Evolutionary conservation across 73 alveolate species (phyloP).

Genomic region (Tetrahymena thermophila): DNA sequence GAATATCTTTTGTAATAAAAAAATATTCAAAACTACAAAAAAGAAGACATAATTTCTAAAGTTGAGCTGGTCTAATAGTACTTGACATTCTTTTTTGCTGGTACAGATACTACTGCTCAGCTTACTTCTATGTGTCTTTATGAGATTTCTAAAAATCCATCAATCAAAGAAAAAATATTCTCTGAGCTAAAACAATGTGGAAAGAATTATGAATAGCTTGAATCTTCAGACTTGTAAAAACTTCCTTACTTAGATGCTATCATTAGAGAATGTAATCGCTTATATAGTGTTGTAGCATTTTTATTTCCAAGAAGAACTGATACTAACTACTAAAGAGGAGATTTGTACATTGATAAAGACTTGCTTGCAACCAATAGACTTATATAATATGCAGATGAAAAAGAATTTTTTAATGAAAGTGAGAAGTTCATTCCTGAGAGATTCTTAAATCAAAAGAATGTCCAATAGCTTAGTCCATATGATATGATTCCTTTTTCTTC

Average conservation of each 20-base stretch:
- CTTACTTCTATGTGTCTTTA: slow-evolving; percentile 7
- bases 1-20: background rate
- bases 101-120: slow-evolving; percentile 37
- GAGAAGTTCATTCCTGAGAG: slow-evolving; percentile 27
- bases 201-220: too few relatives aligned
- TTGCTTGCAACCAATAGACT: background rate
- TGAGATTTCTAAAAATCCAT: background rate
- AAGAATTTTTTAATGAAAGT: background rate
- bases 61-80: background rate
- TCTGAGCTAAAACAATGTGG: background rate
- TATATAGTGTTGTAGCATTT: background rate
- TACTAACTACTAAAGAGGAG: background rate
- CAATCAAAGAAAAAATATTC: background rate
- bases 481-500: slow-evolving; percentile 25
- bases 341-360: background rate
- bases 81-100: slow-evolving; percentile 25
- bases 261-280: background rate
- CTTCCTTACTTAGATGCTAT: background rate
- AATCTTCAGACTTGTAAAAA: background rate
- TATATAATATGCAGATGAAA: background rate
- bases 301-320: background rate
- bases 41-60: background rate
- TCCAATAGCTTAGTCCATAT: background rate
- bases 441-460: background rate
- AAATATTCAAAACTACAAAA: too few relatives aligned